Evolutionary conservation across 2,329 filamentous ascomycete species (phyloP), one percentile per base, ranked within the genome.

Genomic region (Tolypocladium ovalisporum): DNA sequence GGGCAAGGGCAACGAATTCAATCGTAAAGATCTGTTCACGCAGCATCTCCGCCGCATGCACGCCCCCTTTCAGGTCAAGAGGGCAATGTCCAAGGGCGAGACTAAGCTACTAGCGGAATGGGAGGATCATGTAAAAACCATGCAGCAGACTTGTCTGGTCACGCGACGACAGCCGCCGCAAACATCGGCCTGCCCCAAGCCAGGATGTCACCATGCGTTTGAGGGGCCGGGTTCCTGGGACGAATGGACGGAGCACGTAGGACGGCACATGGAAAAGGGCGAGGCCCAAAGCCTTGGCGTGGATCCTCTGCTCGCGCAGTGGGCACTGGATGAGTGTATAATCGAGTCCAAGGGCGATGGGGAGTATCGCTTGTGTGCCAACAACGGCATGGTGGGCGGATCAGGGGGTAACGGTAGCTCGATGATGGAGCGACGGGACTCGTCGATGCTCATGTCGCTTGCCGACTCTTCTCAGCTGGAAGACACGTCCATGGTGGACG

Each of bases 41-140:
- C 93, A 97, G 68, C 93, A 99, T 66, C 80, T 96, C 17, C 87
- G 92, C 17, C 89, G 93, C 52, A 97, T 97, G 93, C 94, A 99
- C 66, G 85, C 87, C 0, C 85, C 87, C 0, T 83, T 83, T 47
- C 79, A 84, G 66, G 85, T 83, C 66, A 80, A 83, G 66, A 79
- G 82, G 65, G 71, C 80, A 12, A 71, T 80, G 22, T 73, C 76
- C 32, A 84, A 85, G 64, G 77, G 77, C 1, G 83, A 86, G 62
- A 79, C 74, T 65, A 83, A 81, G 63, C 69, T 84, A 6, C 81
- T 85, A 64, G 66, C 75, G 1, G 83, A 87, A 58, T 87, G 84
- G 84, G 84, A 86, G 53, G 73, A 73, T 0, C 82, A 84, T 47
- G 83, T 87, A 52, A 85, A 85, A 76, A 80, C 83, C 2, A 87